Evolutionary conservation across 306 rosid genomes (phyloP), one percentile per base, ranked within the genome.

Genomic region (Senna siamea): DNA sequence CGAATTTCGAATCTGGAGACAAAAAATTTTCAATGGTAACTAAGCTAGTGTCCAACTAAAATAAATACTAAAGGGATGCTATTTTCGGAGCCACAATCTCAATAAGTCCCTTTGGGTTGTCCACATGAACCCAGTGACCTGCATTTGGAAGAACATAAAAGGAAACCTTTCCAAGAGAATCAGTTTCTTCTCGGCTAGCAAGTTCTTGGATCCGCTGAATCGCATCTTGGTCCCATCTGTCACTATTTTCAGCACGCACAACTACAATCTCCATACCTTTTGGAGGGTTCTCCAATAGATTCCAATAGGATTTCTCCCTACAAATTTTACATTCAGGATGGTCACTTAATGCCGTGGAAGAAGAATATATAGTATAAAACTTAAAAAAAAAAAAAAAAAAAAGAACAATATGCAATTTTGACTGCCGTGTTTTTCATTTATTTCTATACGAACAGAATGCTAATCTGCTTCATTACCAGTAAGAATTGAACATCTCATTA

Each of bases 41-140:
- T 32, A 47, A 37, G 68, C 70, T 34, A 38, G 57, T 68, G 56
- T 28, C 76, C 52, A 48, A 61, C 52, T 14, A 76, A 10, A 70
- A 73, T 61, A 44, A 28, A 47, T 56, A 73, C 61, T 82, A 75
- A 55, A 89, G 83, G 70, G 97, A 79, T 72, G 83, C 82, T 55
- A 94, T 70, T 80, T 78, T 89, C 64, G 97, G 86, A 72, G 87
- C 90, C 78, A 94, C 76, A 66, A 89, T 87, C 74, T 88, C 89
- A 37, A 94, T 86, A 79, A 92, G 95, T 70, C 98, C 96, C 73
- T 84, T 87, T 20, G 98, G 96, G 70, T 89, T 92, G 82, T 92
- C 97, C 78, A 83, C 92, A 75, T 94, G 96, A 89, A 94, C 96
- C 99, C 99, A 94, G 50, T 94, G 99, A 35, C 97, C 96, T 12